A percentile compares a stretch with the other conserved stretches of the same genome.
phyloP scores from a whole-genome alignment of 192 early-diverging fungal genomes.

The Coemansia sp. region DNA sequence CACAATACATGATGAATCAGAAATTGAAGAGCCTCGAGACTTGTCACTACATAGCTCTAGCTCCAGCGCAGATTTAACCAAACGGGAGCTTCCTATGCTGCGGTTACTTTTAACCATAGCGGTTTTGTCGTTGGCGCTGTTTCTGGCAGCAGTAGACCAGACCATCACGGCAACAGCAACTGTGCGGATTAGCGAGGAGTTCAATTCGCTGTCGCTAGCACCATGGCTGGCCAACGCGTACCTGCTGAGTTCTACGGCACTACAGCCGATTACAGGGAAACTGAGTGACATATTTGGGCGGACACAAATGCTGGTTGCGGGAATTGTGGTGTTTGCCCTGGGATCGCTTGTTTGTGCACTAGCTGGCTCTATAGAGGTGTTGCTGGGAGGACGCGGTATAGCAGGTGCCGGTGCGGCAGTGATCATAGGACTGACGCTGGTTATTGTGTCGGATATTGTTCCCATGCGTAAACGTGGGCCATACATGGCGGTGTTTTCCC shows the following conservation, averaged over 20 bases:
- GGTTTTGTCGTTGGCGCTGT: slow-evolving; percentile 55
- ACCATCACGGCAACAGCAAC: slow-evolving; percentile 75
- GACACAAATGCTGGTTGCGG: slow-evolving; percentile 56
- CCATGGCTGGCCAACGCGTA: slow-evolving; percentile 80
- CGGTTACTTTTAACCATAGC: slow-evolving; percentile 33
- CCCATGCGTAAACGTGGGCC: slow-evolving; percentile 63
- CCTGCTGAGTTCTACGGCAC: slow-evolving; percentile 67
- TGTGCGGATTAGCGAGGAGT: slow-evolving; percentile 61
- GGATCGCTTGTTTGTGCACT: slow-evolving; percentile 58
- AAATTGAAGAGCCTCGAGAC: slow-evolving; percentile 5
- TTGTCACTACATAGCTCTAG: slow-evolving; percentile 22
- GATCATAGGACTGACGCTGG: slow-evolving; percentile 61
- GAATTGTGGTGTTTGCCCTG: slow-evolving; percentile 56
- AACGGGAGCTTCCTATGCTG: slow-evolving; percentile 22
- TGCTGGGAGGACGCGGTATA: slow-evolving; percentile 65
- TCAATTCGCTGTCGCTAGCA: slow-evolving; percentile 59
- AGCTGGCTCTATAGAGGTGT: slow-evolving; percentile 61
- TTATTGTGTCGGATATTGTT: slow-evolving; percentile 72
- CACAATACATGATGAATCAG: slow-evolving; percentile 2
- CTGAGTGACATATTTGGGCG: slow-evolving; percentile 87
- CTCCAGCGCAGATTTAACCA: neutral
- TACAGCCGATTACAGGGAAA: slow-evolving; percentile 75
- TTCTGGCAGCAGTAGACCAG: slow-evolving; percentile 68
- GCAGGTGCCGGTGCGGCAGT: slow-evolving; percentile 69
- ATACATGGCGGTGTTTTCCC: slow-evolving; percentile 62